A percentile compares a stretch with the other conserved stretches of the same genome.
These are phyloP conservation scores for Phellinidium pouzarii DNA, from an alignment of 1,284 basidiomycete genomes.

Conservation along the genomic window DNA sequence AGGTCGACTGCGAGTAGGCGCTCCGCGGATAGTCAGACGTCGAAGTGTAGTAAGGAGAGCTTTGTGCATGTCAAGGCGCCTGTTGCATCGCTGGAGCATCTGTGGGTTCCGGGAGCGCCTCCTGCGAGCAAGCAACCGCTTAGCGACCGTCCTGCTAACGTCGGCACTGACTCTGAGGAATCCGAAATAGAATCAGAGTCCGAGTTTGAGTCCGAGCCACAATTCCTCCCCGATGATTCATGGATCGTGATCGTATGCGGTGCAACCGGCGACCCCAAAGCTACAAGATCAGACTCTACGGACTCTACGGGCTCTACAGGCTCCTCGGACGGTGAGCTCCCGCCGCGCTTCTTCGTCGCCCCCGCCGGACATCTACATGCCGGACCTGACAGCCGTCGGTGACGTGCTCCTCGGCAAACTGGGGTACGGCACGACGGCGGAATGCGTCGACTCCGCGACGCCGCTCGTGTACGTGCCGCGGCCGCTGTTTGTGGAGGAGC, in stretches of 20 bases:
- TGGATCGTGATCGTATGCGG: constrained; percentile 80
- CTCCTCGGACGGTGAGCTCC: constrained; percentile 42
- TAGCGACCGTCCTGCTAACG: no score
- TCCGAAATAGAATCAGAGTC: not conserved
- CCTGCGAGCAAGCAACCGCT: constrained; percentile 32
- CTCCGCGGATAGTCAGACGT: not conserved
- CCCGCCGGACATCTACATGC: constrained; percentile 74
- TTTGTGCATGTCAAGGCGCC: constrained; percentile 14
- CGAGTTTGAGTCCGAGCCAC: constrained; percentile 21
- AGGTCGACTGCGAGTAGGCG: not conserved
- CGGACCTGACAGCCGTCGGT: constrained; percentile 64
- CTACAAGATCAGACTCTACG: not conserved
- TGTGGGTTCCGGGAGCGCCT: constrained; percentile 38
- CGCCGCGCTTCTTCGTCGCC: constrained; percentile 67
- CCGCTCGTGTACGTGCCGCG: constrained; percentile 70
- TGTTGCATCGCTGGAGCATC: constrained; percentile 28
- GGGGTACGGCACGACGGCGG: constrained; percentile 68
- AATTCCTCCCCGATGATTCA: constrained; percentile 52
- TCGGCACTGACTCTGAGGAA: constrained; percentile 2
- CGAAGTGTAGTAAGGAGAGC: not conserved
- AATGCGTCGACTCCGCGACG: constrained; percentile 64
- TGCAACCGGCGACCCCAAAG: constrained; percentile 53
- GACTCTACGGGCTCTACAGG: constrained; percentile 34
- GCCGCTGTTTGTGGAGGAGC: constrained; percentile 73
- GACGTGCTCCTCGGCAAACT: constrained; percentile 77